Conservation (phyloP, 495 filamentous ascomycete genomes). For the Penicillium angulare region DNA sequence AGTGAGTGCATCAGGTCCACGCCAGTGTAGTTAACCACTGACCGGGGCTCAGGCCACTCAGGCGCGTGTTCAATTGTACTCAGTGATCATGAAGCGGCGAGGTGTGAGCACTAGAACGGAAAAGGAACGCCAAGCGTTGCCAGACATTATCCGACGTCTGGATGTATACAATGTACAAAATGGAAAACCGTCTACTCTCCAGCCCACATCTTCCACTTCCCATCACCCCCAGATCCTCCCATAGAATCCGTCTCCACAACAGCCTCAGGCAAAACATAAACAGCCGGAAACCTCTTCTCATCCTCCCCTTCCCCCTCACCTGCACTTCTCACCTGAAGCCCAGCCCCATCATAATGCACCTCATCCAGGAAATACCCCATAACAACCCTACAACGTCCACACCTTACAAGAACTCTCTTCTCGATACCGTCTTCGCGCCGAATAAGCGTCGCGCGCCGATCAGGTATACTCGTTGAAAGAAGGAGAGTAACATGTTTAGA, state of each 20-base stretch:
- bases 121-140: too few relatives aligned
- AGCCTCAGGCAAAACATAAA: slow-evolving; percentile 61
- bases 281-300: slow-evolving; percentile 34
- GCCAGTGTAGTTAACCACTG: too few relatives aligned
- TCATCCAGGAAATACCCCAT: slow-evolving; percentile 58
- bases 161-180: too few relatives aligned
- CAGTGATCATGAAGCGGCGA: too few relatives aligned
- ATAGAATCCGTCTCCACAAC: slow-evolving; percentile 50
- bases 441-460: slow-evolving; percentile 54
- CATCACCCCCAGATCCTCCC: slow-evolving; percentile 26
- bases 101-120: too few relatives aligned
- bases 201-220: slow-evolving; percentile 34
- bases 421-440: slow-evolving; percentile 70
- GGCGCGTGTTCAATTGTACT: too few relatives aligned
- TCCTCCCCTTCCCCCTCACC: neutral
- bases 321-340: neutral
- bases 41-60: too few relatives aligned
- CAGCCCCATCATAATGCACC: slow-evolving; percentile 28
- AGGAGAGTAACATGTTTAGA: slow-evolving; percentile 47
- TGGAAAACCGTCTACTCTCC: neutral
- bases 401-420: slow-evolving; percentile 60
- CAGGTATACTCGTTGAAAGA: slow-evolving; percentile 44
- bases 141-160: too few relatives aligned
- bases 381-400: slow-evolving; percentile 61
- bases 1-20: too few relatives aligned